These are phyloP conservation scores for Mycena sp. DNA, from an alignment of 1,284 basidiomycete genomes.

Conservation along the genomic window DNA sequence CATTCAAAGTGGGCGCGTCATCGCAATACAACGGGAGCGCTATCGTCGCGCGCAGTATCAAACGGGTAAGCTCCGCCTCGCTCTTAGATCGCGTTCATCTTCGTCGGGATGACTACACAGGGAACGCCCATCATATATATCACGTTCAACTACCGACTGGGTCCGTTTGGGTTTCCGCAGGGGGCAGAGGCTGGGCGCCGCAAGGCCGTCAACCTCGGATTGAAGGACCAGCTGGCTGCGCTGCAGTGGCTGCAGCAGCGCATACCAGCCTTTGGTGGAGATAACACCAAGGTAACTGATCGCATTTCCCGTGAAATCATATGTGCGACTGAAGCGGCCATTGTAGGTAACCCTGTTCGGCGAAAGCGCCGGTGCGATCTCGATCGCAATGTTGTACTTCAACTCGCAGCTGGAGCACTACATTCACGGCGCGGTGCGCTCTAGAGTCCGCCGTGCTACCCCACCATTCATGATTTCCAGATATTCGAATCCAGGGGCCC, in stretches of 20 bases:
- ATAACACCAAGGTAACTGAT: neutral
- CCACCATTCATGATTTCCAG: too few relatives aligned
- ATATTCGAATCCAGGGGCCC: too few relatives aligned
- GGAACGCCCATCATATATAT: slow-evolving; percentile 30
- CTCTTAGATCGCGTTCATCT: neutral
- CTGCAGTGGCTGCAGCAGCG: slow-evolving; percentile 3
- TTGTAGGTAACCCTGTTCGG: too few relatives aligned
- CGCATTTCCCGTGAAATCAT: too few relatives aligned
- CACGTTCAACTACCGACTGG: slow-evolving; percentile 29
- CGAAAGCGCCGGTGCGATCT: too few relatives aligned
- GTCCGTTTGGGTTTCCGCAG: slow-evolving; percentile 30
- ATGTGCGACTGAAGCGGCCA: too few relatives aligned
- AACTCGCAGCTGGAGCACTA: too few relatives aligned
- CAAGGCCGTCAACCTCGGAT: neutral
- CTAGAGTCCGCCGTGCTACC: too few relatives aligned
- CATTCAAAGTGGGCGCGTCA: slow-evolving; percentile 2
- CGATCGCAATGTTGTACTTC: too few relatives aligned
- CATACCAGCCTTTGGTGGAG: too few relatives aligned
- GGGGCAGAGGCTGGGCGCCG: slow-evolving; percentile 2
- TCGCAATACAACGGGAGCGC: slow-evolving; percentile 15
- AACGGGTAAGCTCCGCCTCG: slow-evolving; percentile 13
- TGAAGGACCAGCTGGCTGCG: neutral
- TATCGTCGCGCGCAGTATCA: slow-evolving; percentile 18
- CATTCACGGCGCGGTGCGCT: too few relatives aligned
- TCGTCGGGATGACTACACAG: too few relatives aligned